Evolutionary conservation across 352 stramenopile species (phyloP).

Genomic region (Phytopythium kandeliae): DNA sequence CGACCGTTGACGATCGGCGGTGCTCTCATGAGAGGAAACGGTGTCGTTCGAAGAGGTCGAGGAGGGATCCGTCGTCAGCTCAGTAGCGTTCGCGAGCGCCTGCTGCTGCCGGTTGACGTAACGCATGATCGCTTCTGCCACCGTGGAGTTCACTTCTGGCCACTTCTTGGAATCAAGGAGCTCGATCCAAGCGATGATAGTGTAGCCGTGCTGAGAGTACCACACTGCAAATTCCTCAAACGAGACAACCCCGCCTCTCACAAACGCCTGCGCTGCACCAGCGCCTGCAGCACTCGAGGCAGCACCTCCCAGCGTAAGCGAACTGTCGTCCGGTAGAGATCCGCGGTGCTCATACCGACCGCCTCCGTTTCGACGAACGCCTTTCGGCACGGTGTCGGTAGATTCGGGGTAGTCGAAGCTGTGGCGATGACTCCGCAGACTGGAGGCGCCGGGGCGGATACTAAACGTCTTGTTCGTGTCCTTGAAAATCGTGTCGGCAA

Average conservation of each 20-base stretch:
- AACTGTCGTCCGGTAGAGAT: constrained; percentile 55
- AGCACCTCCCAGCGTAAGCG: constrained; percentile 46
- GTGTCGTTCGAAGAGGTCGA: constrained; percentile 62
- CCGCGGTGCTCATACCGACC: constrained; percentile 65
- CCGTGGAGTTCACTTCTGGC: constrained; percentile 50
- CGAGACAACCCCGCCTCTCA: constrained; percentile 66
- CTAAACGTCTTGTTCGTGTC: constrained; percentile 81
- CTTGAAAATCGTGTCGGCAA: constrained; percentile 79
- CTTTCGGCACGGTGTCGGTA: constrained; percentile 18
- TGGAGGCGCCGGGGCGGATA: constrained; percentile 23
- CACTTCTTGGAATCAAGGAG: constrained; percentile 82
- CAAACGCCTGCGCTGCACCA: constrained; percentile 64
- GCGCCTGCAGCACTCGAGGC: constrained; percentile 42
- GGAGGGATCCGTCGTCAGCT: constrained; percentile 30
- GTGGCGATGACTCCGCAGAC: constrained; percentile 27
- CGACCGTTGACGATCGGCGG: constrained; percentile 22
- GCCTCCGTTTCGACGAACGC: constrained; percentile 24
- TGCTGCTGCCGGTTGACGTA: constrained; percentile 73
- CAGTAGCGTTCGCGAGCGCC: constrained; percentile 34
- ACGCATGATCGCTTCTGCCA: constrained; percentile 67
- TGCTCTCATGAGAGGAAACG: constrained; percentile 60
- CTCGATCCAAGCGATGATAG: constrained; percentile 85
- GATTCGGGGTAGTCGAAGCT: constrained; percentile 58
- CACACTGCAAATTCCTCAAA: constrained; percentile 85
- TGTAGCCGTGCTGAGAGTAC: constrained; percentile 80